Evolutionary conservation across 2,329 filamentous ascomycete species (phyloP), one percentile per base, ranked within the genome.

Genomic region (Phyllosticta citriasiana): DNA sequence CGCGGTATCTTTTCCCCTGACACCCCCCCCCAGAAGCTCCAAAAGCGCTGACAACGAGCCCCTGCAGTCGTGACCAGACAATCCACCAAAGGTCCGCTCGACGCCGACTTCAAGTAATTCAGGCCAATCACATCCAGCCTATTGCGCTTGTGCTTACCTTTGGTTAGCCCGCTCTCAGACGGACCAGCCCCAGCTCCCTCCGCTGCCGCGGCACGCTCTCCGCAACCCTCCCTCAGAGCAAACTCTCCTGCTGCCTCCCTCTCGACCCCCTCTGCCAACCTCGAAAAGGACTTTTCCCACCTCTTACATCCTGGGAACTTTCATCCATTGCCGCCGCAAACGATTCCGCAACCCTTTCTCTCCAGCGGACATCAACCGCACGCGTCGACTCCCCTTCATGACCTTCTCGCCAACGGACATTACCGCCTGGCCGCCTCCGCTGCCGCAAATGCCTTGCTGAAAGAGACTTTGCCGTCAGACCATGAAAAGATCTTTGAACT

Each of bases 261-360:
- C 27, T 61, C 57, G 65, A 67, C 60, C 59, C 68, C 67, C 64
- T 64, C 60, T 9, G 63, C 66, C 63, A 50, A 50, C 26, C 65
- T 69, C 56, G 72, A 77, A 61, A 88, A 89, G 68, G 88, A 96
- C 76, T 88, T 96, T 66, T 84, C 86, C 19, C 93, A 88, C 72
- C 84, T 97, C 54, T 82, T 94, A 10, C 84, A 87, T 22, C 86
- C 89, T 2, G 84, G 90, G 65, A 87, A 92, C 61, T 97, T 93
- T 77, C 92, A 96, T 70, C 85, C 88, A 1, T 79, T 97, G 25
- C 86, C 88, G 0, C 70, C 82, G 82, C 16, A 80, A 84, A 78
- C 82, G 57, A 75, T 84, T 53, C 82, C 83, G 3, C 75, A 76
- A 7, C 76, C 90, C 2, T 93, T 96, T 72, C 84, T 89, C 63